Conservation (phyloP, 1,139 yeast species). For the Candida frijolesensis region DNA sequence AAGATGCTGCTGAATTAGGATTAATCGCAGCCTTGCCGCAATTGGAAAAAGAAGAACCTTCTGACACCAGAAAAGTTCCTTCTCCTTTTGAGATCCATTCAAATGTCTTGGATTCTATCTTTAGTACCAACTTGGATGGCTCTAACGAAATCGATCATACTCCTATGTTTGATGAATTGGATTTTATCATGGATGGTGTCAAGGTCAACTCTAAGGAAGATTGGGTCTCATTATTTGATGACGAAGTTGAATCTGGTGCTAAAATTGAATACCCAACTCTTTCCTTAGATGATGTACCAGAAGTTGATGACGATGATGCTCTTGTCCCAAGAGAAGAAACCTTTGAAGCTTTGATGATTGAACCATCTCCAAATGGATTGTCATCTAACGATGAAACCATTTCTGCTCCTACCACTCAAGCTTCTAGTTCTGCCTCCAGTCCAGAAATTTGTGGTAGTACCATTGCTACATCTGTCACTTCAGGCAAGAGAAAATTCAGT, state of each 20-base stretch:
- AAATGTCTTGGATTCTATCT: slow-evolving; percentile 63
- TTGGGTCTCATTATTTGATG: slow-evolving; percentile 68
- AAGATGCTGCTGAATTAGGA: slow-evolving; percentile 9
- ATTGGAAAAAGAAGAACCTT: slow-evolving; percentile 8
- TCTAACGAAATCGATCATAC: slow-evolving; percentile 45
- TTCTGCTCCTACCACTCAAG: slow-evolving; percentile 15
- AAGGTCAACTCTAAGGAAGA: slow-evolving; percentile 50
- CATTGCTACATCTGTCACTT: slow-evolving; percentile 12
- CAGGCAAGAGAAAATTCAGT: slow-evolving; percentile 27
- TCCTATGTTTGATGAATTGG: slow-evolving; percentile 68
- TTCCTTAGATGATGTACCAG: slow-evolving; percentile 12
- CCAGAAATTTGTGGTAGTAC: slow-evolving; percentile 9
- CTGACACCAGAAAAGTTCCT: slow-evolving; percentile 14
- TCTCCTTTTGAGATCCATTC: slow-evolving; percentile 59
- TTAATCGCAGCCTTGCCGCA: slow-evolving; percentile 10
- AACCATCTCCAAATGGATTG: slow-evolving; percentile 14
- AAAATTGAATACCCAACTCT: slow-evolving; percentile 11
- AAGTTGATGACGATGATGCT: slow-evolving; percentile 11
- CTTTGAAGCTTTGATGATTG: slow-evolving; percentile 17
- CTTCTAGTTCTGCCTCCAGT: slow-evolving; percentile 12
- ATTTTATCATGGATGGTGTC: slow-evolving; percentile 47
- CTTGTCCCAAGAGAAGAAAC: slow-evolving; percentile 25
- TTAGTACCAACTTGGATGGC: slow-evolving; percentile 50
- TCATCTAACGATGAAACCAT: slow-evolving; percentile 16
- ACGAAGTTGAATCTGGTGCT: slow-evolving; percentile 12